phyloP scores from a whole-genome alignment of 768 basidiomycete species.

The Mrakia frigida region DNA sequence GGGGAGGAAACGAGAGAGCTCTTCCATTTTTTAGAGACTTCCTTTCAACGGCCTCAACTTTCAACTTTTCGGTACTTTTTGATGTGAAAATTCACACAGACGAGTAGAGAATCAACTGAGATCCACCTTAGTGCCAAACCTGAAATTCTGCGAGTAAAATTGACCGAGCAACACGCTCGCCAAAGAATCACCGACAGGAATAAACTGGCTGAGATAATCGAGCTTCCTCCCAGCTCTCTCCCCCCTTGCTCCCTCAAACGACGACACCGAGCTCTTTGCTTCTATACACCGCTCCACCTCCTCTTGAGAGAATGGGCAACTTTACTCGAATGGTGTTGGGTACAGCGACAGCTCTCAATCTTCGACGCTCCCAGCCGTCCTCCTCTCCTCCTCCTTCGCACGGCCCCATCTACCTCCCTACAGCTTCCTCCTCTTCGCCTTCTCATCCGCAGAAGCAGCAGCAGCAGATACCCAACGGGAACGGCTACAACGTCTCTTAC shows the following conservation, averaged over 20 bases:
- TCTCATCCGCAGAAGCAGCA: not conserved
- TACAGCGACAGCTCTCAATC: not conserved
- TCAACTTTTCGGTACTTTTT: not conserved
- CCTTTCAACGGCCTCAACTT: not conserved
- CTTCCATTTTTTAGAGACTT: not conserved
- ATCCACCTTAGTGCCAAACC: no score
- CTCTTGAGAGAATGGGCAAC: not conserved
- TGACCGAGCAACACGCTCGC: no score
- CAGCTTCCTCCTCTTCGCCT: not conserved
- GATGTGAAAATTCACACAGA: no score
- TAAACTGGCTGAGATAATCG: not conserved
- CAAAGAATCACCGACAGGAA: no score
- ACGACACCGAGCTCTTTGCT: not conserved
- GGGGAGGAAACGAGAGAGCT: not conserved
- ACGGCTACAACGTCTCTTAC: not conserved
- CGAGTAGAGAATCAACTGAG: no score
- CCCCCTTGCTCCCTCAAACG: not conserved
- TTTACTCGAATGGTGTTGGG: conserved; percentile 8
- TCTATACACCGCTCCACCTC: not conserved
- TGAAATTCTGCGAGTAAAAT: no score
- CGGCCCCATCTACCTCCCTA: conserved; percentile 15
- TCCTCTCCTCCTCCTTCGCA: not conserved
- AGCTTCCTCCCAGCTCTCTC: not conserved
- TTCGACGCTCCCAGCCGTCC: not conserved
- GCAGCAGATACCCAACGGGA: not conserved